phyloP scores from a whole-genome alignment of 345 rosid species.

The Populus davidiana region DNA sequence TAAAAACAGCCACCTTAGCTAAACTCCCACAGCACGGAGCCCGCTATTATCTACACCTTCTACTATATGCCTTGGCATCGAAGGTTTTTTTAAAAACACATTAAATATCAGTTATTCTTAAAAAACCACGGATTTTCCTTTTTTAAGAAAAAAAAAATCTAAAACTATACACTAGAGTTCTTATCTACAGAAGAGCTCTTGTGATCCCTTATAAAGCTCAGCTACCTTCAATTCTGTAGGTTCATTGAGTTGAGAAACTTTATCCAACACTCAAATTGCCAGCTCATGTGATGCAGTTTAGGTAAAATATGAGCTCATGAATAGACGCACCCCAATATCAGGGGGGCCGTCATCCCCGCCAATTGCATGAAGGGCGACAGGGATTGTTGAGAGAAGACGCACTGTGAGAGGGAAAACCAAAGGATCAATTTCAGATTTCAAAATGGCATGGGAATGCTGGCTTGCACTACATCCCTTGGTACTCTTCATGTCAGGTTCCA shows the following conservation, averaged over 20 bases:
- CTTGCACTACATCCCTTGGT: neutral
- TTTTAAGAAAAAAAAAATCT: slow-evolving; percentile 2
- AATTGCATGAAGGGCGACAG: slow-evolving; percentile 71
- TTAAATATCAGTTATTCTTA: neutral
- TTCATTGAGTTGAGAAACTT: slow-evolving; percentile 16
- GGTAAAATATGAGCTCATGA: slow-evolving; percentile 62
- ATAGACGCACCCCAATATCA: slow-evolving; percentile 69
- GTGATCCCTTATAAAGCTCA: slow-evolving; percentile 7
- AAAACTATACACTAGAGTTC: slow-evolving; percentile 27
- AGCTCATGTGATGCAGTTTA: slow-evolving; percentile 12
- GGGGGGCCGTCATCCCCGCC: slow-evolving; percentile 82
- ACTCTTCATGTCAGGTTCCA: slow-evolving; percentile 21
- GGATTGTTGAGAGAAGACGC: slow-evolving; percentile 65
- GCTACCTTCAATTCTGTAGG: slow-evolving; percentile 20
- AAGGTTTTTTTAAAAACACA: neutral
- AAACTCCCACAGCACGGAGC: slow-evolving; percentile 3
- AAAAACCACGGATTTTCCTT: slow-evolving; percentile 5
- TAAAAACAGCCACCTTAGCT: slow-evolving; percentile 42
- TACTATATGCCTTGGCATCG: slow-evolving; percentile 11
- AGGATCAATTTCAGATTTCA: slow-evolving; percentile 39
- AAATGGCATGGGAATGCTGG: slow-evolving; percentile 5
- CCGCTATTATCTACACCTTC: slow-evolving; percentile 34
- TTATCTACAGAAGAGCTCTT: slow-evolving; percentile 37
- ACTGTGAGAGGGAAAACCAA: slow-evolving; percentile 66
- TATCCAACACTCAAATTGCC: slow-evolving; percentile 11